Base-by-base conservation (phyloP, 2,329 filamentous ascomycete genomes). In the Cladophialophora psammophila region DNA sequence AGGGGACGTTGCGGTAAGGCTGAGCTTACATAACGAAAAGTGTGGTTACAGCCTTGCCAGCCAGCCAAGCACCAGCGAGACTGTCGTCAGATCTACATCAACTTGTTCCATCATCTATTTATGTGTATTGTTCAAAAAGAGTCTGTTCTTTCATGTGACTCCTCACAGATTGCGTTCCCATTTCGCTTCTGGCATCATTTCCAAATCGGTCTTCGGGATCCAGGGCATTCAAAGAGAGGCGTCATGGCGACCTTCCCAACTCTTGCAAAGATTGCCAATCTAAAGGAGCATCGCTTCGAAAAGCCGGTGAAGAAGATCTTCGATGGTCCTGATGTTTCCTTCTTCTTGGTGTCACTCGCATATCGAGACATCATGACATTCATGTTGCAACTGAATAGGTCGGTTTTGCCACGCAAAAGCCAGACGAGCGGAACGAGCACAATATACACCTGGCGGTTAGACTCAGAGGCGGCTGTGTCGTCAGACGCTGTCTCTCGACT, bases 341-440 rank as follows among this genome's bases (percentile, higher is more conserved):
- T 86, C 69, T 99, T 98, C 78, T 87, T 96, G 61, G 86, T 85
- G 8, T 93, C 92, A 57, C 87, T 87, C 72, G 95, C 93, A 53
- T 97, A 98, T 80, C 86, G 88, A 66, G 93, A 97, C 76, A 91
- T 99, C 62, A 91, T 92, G 78, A 86, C 87, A 55, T 98, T 97
- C 77, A 82, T 98, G 55, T 84, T 96, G 71, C 95, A 98, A 80
- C 88, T 99, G 57, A 98, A 97, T 78, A 88, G 90, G 65, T 87
- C 94, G 10, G 88, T 98, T 80, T 91, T 94, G 72, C 94, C 94
- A 0, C 83, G 87, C 20, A 88, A 85, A 71, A 73, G 76, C 2
- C 71, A 70, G 7, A 65, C 74, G 18, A 65, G 68, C 40, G 61
- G 54, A 52, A 78, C 62, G 76, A 78, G 77, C 18, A 77, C 76